Percentiles rank a stretch among this genome's conserved stretches.
These are phyloP conservation scores for Talinum fruticosum DNA, from an alignment of 148 eudicot genomes.

Conservation along the genomic window DNA sequence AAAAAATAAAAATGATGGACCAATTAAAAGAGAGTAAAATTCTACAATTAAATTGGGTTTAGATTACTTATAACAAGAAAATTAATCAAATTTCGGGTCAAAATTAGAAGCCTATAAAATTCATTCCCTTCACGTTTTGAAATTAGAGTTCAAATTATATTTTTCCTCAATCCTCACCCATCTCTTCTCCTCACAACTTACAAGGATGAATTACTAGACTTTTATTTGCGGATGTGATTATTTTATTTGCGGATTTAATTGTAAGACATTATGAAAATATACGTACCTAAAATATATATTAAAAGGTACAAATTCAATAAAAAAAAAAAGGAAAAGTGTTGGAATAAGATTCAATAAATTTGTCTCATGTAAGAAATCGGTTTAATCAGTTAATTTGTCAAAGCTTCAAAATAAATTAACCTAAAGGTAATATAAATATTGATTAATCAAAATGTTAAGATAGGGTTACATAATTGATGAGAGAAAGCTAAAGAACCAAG, in stretches of 20 bases:
- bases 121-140: neutral
- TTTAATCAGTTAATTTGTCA: too few species aligned
- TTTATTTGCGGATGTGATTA: neutral
- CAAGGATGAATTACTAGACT: neutral
- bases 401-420: neutral
- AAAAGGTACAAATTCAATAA: too few species aligned
- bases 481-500: neutral
- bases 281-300: too few species aligned
- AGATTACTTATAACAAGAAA: neutral
- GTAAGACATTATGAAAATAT: too few species aligned
- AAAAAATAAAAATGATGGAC: neutral
- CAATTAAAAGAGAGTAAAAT: neutral
- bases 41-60: neutral
- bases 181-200: neutral
- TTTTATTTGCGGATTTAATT: too few species aligned
- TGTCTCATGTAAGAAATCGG: neutral
- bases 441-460: too few species aligned
- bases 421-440: neutral
- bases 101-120: neutral
- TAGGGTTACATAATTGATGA: neutral
- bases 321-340: too few species aligned
- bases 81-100: neutral
- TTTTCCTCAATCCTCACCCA: neutral
- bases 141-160: neutral
- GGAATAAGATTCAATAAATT: neutral